Evolutionary conservation across 371 early-diverging fungal genomes (phyloP), one percentile per base, ranked within the genome.

Genomic region (Mucor piriformis): DNA sequence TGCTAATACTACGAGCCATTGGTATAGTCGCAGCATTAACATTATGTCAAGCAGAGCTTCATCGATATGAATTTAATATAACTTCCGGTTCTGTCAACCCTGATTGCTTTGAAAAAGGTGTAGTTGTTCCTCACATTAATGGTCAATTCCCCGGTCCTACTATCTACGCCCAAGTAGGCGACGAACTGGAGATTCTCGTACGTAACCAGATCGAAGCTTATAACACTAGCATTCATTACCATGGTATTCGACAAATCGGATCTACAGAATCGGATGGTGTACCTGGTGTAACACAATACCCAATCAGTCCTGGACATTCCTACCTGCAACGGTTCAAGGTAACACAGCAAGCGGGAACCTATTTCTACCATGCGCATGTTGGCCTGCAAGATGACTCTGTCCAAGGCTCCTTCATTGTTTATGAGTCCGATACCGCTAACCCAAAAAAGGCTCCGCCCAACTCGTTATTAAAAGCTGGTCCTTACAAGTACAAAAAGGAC

Each of bases 71-170:
- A 24, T 59, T 65, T 1, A 47, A 59, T 13, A 32, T 65, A 6
- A 49, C 55, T 29, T 46, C 43, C 2, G 24, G 16, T 0, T 2
- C 20, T 1, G 12, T 72, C 2, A 77, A 77, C 23, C 79, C 79
- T 15, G 79, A 78, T 42, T 78, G 79, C 23, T 33, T 56, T 23
- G 27, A 5, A 1, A 21, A 32, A 16, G 50, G 58, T 0, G 62
- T 49, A 21, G 25, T 20, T 0, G 57, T 56, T 2, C 62, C 74
- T 12, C 34, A 66, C 6, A 58, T 82, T 51, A 85, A 85, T 42
- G 76, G 76, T 11, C 72, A 76, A 53, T 81, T 77, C 35, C 83
- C 79, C 10, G 85, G 76, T 7, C 85, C 85, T 4, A 35, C 70
- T 1, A 66, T 85, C 7, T 44, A 68, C 12, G 77, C 64, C 1